These are phyloP conservation scores for Pleurotus salmoneostramineus DNA, from an alignment of 768 basidiomycete species.

Conservation along the genomic window DNA sequence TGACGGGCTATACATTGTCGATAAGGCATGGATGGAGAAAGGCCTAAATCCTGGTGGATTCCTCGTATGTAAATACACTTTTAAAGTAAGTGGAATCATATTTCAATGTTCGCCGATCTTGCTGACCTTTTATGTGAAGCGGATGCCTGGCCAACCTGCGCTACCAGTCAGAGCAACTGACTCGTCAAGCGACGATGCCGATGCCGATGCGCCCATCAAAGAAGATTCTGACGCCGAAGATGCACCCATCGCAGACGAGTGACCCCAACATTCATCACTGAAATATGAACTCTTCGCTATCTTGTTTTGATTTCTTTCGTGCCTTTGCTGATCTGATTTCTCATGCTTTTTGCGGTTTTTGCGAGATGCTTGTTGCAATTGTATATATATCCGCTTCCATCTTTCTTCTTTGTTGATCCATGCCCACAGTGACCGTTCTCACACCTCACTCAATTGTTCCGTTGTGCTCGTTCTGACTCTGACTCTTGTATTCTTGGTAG, in stretches of 20 bases:
- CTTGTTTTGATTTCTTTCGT: too few species aligned
- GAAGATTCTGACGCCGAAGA: not conserved
- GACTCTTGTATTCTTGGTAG: not conserved
- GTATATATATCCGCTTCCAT: too few species aligned
- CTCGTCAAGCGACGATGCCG: constrained; percentile 12
- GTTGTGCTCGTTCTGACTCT: not conserved
- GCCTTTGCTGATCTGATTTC: too few species aligned
- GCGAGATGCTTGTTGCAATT: not conserved
- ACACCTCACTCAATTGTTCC: not conserved
- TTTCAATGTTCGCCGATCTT: not conserved
- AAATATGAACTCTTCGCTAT: too few species aligned
- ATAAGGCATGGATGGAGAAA: constrained; percentile 73
- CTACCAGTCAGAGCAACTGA: constrained; percentile 30
- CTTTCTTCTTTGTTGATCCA: too few species aligned
- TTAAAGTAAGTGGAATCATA: constrained; percentile 47
- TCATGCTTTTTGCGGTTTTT: too few species aligned
- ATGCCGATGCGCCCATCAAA: not conserved
- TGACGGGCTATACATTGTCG: constrained; percentile 82
- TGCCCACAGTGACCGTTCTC: too few species aligned
- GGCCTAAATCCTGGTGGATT: constrained; percentile 68
- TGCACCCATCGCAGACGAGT: too few species aligned
- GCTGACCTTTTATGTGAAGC: constrained; percentile 26
- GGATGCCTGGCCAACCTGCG: constrained; percentile 52
- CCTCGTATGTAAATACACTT: constrained; percentile 82
- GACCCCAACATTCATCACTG: too few species aligned